Conservation (phyloP, 352 stramenopile species). For the Phytophthora quininea region DNA sequence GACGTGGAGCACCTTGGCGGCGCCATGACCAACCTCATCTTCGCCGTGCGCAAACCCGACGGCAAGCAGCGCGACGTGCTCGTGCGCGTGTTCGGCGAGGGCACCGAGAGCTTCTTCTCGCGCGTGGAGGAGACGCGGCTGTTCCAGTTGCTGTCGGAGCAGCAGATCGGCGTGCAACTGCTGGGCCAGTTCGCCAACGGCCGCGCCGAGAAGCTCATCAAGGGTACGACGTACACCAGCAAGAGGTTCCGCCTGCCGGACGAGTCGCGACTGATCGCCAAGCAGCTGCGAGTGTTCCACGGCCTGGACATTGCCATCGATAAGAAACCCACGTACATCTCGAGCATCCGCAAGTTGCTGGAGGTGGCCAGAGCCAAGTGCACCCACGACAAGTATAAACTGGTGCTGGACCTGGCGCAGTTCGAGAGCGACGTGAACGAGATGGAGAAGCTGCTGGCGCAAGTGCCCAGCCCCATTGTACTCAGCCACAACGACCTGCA, state of each 20-base stretch:
- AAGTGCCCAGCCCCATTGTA: constrained; percentile 76
- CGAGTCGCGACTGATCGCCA: constrained; percentile 56
- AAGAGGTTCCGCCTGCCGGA: constrained; percentile 73
- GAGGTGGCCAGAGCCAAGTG: constrained; percentile 67
- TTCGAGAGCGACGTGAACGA: constrained; percentile 54
- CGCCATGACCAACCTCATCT: constrained; percentile 90
- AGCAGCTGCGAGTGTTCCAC: constrained; percentile 78
- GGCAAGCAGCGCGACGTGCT: constrained; percentile 72
- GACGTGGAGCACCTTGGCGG: constrained; percentile 73
- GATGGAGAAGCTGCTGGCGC: constrained; percentile 53
- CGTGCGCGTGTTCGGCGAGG: constrained; percentile 82
- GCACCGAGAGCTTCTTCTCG: constrained; percentile 85
- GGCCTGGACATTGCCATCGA: constrained; percentile 73
- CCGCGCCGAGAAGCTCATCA: constrained; percentile 75
- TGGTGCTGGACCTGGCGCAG: constrained; percentile 56
- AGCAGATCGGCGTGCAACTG: constrained; percentile 74
- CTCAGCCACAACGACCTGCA: constrained; percentile 94
- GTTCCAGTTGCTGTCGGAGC: constrained; percentile 73
- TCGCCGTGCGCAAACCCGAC: constrained; percentile 71
- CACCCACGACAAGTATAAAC: constrained; percentile 46
- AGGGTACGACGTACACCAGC: constrained; percentile 67
- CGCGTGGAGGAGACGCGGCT: constrained; percentile 77
- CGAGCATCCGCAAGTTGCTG: constrained; percentile 63
- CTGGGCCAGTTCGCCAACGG: constrained; percentile 84
- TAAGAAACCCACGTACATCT: constrained; percentile 54